Evolutionary conservation across 225 moss, liverwort and hornwort genomes (phyloP).

Genomic region (Polytrichum formosum): DNA sequence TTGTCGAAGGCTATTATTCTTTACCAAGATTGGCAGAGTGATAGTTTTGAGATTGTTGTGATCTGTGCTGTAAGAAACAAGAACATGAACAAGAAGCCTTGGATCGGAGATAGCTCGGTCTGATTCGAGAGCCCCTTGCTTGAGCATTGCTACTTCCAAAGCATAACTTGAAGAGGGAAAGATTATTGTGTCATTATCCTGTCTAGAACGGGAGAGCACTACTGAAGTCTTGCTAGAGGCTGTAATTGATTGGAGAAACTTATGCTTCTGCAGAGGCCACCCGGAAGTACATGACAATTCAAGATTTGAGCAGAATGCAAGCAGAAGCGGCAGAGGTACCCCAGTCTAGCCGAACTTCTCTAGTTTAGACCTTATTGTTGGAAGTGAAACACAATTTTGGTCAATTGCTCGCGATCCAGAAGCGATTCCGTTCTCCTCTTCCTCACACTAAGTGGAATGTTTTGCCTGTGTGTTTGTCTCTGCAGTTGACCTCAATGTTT

Average conservation of each 20-base stretch:
- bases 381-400: not conserved
- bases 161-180: too few relatives aligned
- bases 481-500: slow-evolving; percentile 36
- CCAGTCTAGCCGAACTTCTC: not conserved
- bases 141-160: too few relatives aligned
- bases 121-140: too few relatives aligned
- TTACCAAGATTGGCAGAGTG: too few relatives aligned
- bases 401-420: not conserved
- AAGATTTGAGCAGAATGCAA: slow-evolving; percentile 46
- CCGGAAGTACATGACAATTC: slow-evolving; percentile 51
- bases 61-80: not conserved
- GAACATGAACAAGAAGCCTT: not conserved
- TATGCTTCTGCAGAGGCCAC: slow-evolving; percentile 32
- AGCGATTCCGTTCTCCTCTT: not conserved
- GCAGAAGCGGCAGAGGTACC: slow-evolving; percentile 49
- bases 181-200: not conserved
- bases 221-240: too few relatives aligned
- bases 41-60: not conserved
- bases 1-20: too few relatives aligned
- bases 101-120: too few relatives aligned
- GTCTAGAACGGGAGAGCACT: not conserved
- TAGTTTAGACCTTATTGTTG: not conserved
- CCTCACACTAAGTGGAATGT: not conserved
- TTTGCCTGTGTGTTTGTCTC: not conserved
- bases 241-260: too few relatives aligned